A percentile compares a stretch with the other conserved stretches of the same genome.
These are phyloP conservation scores for Somion occarium DNA, from an alignment of 1,284 basidiomycete species.

Conservation along the genomic window DNA sequence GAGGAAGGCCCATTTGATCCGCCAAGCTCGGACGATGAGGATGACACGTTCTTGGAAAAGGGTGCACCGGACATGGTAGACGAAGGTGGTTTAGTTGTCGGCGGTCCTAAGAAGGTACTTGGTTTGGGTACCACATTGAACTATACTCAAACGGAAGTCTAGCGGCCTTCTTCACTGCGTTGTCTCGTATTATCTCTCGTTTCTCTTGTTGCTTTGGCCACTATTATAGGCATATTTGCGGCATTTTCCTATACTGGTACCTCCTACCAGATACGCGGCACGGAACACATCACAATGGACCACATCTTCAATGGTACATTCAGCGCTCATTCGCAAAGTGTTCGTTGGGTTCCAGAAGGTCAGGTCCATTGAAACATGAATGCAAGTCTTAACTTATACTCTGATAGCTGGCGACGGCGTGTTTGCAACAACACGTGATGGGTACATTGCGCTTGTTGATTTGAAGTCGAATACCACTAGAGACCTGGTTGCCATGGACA, in stretches of 20 bases:
- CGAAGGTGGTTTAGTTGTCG: conserved; percentile 29
- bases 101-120: conserved; percentile 33
- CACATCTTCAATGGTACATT: conserved; percentile 92
- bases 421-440: conserved; percentile 61
- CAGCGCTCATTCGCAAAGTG: conserved; percentile 32
- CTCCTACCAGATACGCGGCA: conserved; percentile 47
- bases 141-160: conserved; percentile 7
- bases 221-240: conserved; percentile 66
- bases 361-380: conserved; percentile 17
- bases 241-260: conserved; percentile 61
- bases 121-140: conserved; percentile 6
- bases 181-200: conserved; percentile 51
- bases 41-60: conserved; percentile 45
- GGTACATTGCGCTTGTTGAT: conserved; percentile 72
- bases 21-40: conserved; percentile 67
- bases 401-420: conserved; percentile 87
- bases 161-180: conserved; percentile 46
- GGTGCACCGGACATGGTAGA: conserved; percentile 16
- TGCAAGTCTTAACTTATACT: not conserved
- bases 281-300: conserved; percentile 75
- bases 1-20: conserved; percentile 68
- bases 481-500: conserved; percentile 51
- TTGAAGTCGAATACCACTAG: conserved; percentile 69
- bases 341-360: conserved; percentile 91
- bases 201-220: conserved; percentile 50